Evolutionary conservation across 176 grass and related monocot genomes (phyloP).

Genomic region (Aechmea fasciata): DNA sequence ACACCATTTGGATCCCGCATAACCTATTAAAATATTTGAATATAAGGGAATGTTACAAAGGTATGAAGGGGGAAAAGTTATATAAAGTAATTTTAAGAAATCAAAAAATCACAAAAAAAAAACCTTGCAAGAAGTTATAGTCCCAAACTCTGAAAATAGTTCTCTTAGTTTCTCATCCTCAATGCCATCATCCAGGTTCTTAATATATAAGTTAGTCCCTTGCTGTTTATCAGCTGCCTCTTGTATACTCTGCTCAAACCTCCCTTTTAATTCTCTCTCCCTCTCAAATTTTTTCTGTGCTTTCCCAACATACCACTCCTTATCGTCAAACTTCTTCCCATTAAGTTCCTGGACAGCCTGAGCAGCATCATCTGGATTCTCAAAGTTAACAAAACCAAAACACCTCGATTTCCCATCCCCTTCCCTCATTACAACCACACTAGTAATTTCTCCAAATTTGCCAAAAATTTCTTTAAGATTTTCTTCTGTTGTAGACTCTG

Average conservation of each 20-base stretch:
- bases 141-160: conserved; percentile 43
- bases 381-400: conserved; percentile 73
- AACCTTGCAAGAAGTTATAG: conserved; percentile 66
- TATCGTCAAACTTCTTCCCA: conserved; percentile 49
- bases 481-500: conserved; percentile 45
- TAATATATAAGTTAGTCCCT: conserved; percentile 55
- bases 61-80: not conserved
- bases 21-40: conserved; percentile 33
- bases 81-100: not conserved
- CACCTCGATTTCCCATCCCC: conserved; percentile 58
- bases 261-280: conserved; percentile 50
- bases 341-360: conserved; percentile 48
- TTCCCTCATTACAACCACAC: conserved; percentile 42
- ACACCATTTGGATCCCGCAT: conserved; percentile 75
- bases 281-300: conserved; percentile 70
- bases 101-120: not conserved
- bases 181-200: conserved; percentile 58
- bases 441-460: conserved; percentile 50
- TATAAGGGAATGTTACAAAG: not conserved
- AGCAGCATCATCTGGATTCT: conserved; percentile 46
- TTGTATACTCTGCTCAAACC: conserved; percentile 46
- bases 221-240: conserved; percentile 47
- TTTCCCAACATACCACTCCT: conserved; percentile 65
- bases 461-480: conserved; percentile 36
- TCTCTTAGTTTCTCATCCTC: conserved; percentile 51